A percentile compares a stretch with the other conserved stretches of the same genome.
Conservation (phyloP, 805 yeast genomes). For the Saturnispora halmiae region DNA sequence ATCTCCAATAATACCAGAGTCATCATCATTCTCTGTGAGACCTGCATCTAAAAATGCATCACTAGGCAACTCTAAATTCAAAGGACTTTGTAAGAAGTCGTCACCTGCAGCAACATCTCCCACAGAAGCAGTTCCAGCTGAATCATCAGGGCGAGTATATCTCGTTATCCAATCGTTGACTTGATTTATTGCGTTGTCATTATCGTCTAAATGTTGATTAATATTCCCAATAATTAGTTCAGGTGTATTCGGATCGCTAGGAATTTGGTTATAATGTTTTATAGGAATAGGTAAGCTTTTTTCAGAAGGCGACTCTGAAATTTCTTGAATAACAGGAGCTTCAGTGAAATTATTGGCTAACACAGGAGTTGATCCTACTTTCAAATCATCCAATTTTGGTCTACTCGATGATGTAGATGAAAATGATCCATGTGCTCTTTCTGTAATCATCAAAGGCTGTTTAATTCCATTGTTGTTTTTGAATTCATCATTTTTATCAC, state of each 20-base stretch:
- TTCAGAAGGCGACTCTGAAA: not conserved
- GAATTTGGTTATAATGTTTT: slow-evolving; percentile 1
- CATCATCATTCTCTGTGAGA: too few relatives aligned
- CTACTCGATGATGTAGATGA: slow-evolving; percentile 5
- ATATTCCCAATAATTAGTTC: slow-evolving; percentile 31
- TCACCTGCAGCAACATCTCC: slow-evolving; percentile 31
- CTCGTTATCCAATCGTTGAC: slow-evolving; percentile 46
- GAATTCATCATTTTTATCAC: too few relatives aligned
- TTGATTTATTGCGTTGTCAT: slow-evolving; percentile 45
- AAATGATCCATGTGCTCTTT: slow-evolving; percentile 19
- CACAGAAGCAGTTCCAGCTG: too few relatives aligned
- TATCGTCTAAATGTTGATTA: slow-evolving; percentile 39
- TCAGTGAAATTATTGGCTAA: slow-evolving; percentile 10
- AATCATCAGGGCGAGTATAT: slow-evolving; percentile 11
- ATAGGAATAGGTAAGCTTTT: slow-evolving; percentile 6
- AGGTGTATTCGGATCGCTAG: slow-evolving; percentile 11
- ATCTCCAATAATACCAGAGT: not conserved
- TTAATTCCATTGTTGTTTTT: too few relatives aligned
- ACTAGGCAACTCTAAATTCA: slow-evolving; percentile 9
- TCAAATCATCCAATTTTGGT: slow-evolving; percentile 4
- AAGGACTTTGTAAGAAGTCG: slow-evolving; percentile 21
- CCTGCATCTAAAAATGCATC: slow-evolving; percentile 7
- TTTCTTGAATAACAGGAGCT: slow-evolving; percentile 4
- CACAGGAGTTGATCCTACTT: too few relatives aligned
- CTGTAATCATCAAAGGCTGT: slow-evolving; percentile 23